Conservation (phyloP, 345 rosid genomes). For the Gossypium turneri region DNA sequence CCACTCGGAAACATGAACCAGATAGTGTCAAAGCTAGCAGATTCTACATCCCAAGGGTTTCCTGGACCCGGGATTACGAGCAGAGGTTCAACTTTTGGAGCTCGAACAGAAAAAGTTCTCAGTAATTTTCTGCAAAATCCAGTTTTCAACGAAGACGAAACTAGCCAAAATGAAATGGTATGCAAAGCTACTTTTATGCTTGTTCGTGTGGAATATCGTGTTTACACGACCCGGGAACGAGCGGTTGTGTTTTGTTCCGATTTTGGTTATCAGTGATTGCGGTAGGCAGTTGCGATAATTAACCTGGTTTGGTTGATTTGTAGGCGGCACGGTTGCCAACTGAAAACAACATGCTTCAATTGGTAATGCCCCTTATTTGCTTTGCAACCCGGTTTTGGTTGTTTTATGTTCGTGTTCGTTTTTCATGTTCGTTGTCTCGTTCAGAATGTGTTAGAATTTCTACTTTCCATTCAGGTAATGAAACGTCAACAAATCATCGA, state of each 20-base stretch:
- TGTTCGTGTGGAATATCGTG: not conserved
- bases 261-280: not conserved
- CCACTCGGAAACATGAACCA: constrained; percentile 42
- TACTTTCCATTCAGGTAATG: constrained; percentile 40
- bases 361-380: constrained; percentile 43
- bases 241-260: not conserved
- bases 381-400: not conserved
- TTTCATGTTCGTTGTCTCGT: not conserved
- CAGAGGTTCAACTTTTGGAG: constrained; percentile 38
- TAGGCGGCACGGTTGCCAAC: constrained; percentile 57
- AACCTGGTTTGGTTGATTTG: constrained; percentile 15
- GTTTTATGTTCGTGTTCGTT: not conserved
- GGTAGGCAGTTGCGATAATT: not conserved
- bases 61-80: constrained; percentile 29
- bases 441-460: not conserved
- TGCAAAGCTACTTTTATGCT: constrained; percentile 5
- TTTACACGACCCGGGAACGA: not conserved
- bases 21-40: constrained; percentile 32
- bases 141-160: constrained; percentile 44
- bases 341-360: constrained; percentile 78
- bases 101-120: constrained; percentile 74
- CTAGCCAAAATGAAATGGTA: constrained; percentile 43
- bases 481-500: constrained; percentile 79
- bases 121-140: constrained; percentile 64
- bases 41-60: constrained; percentile 30